Percentiles rank a stretch among this genome's conserved stretches.
Evolutionary conservation across 2,329 filamentous ascomycete genomes (phyloP).

Genomic region (Drechslerella dactyloides): DNA sequence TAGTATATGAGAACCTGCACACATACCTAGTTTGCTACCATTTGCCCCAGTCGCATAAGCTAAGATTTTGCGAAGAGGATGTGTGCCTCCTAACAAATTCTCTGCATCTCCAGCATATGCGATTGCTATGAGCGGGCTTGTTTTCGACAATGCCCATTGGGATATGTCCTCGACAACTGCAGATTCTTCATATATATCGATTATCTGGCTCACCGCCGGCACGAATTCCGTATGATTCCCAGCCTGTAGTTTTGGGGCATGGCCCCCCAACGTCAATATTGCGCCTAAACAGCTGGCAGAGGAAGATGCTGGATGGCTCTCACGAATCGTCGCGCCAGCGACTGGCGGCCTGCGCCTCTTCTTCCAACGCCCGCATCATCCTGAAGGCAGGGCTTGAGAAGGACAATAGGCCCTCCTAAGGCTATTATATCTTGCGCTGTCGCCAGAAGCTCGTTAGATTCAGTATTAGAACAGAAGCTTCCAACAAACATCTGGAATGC

Average conservation of each 20-base stretch:
- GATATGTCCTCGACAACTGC: conserved; percentile 20
- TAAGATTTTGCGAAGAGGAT: conserved; percentile 26
- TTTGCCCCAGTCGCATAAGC: conserved; percentile 29
- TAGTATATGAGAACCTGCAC: neutral
- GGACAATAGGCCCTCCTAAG: conserved; percentile 17
- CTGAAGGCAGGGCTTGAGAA: conserved; percentile 14
- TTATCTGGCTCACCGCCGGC: conserved; percentile 27
- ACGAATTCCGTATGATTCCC: conserved; percentile 29
- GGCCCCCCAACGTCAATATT: neutral
- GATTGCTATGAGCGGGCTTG: conserved; percentile 33
- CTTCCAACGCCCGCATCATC: neutral
- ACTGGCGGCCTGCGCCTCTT: conserved; percentile 21
- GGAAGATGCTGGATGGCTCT: neutral
- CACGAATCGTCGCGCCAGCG: conserved; percentile 30
- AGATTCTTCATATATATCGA: conserved; percentile 44
- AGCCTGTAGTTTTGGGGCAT: neutral
- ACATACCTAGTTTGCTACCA: conserved; percentile 30
- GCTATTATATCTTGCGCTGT: conserved; percentile 15
- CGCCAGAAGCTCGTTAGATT: neutral
- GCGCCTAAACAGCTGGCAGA: neutral
- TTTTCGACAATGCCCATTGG: conserved; percentile 31
- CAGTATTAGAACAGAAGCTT: neutral
- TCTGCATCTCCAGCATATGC: conserved; percentile 19
- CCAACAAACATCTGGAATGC: neutral
- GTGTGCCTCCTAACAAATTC: conserved; percentile 20